Evolutionary conservation across 345 rosid genomes (phyloP).

Genomic region (Sisymbrium altissimum): DNA sequence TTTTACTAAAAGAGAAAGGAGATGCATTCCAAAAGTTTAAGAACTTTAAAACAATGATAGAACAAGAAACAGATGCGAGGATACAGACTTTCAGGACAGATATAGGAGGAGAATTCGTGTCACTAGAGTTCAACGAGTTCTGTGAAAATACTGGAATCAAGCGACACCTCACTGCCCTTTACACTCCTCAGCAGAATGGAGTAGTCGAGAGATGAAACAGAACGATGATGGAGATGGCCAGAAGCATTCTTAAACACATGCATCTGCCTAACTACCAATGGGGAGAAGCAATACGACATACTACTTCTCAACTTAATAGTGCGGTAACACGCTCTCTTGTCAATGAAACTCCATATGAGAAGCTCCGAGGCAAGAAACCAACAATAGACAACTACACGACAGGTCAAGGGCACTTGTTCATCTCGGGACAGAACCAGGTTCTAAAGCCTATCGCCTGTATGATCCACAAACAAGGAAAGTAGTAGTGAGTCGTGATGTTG

Average conservation of each 20-base stretch:
- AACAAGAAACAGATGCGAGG: not conserved
- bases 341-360: not conserved
- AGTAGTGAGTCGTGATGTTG: not conserved
- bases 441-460: not conserved
- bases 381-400: no score
- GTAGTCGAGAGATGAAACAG: not conserved
- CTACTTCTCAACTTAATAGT: not conserved
- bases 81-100: not conserved
- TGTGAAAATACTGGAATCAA: not conserved
- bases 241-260: not conserved
- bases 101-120: not conserved
- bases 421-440: not conserved
- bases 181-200: not conserved
- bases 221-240: not conserved
- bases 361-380: no score
- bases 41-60: not conserved
- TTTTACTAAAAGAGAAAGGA: not conserved
- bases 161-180: not conserved
- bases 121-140: not conserved
- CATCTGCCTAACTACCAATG: not conserved
- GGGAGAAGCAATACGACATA: not conserved
- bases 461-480: not conserved
- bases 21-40: not conserved
- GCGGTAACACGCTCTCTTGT: not conserved
- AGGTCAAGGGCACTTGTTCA: not conserved